Percentiles rank a stretch among this genome's conserved stretches.
These are phyloP conservation scores for Globisporangium megalacanthum DNA, from an alignment of 352 stramenopile genomes.

Conservation along the genomic window DNA sequence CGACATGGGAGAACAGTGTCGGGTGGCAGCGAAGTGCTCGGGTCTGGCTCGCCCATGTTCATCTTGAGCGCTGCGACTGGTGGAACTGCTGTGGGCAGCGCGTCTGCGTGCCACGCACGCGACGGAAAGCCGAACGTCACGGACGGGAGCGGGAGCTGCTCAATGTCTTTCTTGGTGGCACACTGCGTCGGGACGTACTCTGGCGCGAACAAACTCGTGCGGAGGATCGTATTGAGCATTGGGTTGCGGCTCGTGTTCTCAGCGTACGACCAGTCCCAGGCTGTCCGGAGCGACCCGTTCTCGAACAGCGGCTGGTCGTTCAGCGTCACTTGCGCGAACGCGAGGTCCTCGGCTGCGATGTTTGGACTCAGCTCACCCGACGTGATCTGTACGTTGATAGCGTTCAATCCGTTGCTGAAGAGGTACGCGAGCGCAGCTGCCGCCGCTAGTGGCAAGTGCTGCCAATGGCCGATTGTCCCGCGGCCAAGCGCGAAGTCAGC, in stretches of 20 bases:
- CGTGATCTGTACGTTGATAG: slow-evolving; percentile 9
- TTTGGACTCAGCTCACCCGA: not conserved
- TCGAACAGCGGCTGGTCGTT: not conserved
- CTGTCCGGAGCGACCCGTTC: not conserved
- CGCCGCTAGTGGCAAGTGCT: not conserved
- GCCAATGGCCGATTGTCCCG: not conserved
- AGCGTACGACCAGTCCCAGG: not conserved
- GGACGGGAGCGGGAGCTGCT: not conserved
- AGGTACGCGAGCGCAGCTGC: not conserved
- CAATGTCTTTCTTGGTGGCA: not conserved
- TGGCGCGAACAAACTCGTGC: not conserved
- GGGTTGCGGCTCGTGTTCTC: slow-evolving; percentile 4
- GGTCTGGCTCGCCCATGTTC: not conserved
- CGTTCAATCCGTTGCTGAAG: slow-evolving; percentile 11
- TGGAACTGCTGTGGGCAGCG: not conserved
- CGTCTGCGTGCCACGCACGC: slow-evolving; percentile 7
- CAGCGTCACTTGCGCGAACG: not conserved
- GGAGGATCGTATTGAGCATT: slow-evolving; percentile 15
- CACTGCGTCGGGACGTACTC: not conserved
- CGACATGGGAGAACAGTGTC: slow-evolving; percentile 8
- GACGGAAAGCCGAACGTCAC: slow-evolving; percentile 15
- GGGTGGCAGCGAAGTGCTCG: not conserved
- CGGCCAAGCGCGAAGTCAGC: slow-evolving; percentile 2
- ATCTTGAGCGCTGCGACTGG: slow-evolving; percentile 8
- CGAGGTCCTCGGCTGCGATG: not conserved